Base-by-base conservation (phyloP, 1,139 yeast genomes). In the Kurtzmaniella quercitrusa region DNA sequence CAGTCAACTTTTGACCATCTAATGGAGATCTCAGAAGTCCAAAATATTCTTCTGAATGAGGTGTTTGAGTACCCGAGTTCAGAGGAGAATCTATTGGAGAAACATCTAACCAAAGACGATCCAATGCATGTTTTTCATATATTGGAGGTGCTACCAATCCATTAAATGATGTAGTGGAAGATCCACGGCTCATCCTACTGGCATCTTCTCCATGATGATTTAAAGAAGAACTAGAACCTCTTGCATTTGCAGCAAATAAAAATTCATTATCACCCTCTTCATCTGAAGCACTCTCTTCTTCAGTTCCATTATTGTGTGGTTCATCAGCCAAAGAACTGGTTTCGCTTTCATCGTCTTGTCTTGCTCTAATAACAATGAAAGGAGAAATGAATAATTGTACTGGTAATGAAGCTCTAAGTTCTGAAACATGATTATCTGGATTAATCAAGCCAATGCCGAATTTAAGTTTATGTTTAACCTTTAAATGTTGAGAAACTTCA, bases 61-160 rank as follows among this genome's bases (percentile, higher is more conserved):
- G 83, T 1, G 82, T 77, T 8, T 68, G 66, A 9, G 77, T 54
- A 1, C 85, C 87, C 10, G 83, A 76, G 7, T 63, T 61, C 2
- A 65, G 47, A 2, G 89, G 87, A 1, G 85, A 73, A 29, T 80
- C 84, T 8, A 69, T 53, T 0, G 82, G 77, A 2, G 83, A 74
- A 3, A 82, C 70, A 45, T 85, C 95, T 33, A 77, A 73, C 91
- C 91, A 91, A 34, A 93, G 66, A 45, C 90, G 68, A 62, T 93
- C 98, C 62, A 87, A 90, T 33, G 90, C 79, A 59, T 89, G 96
- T 48, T 76, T 81, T 50, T 83, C 90, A 58, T 93, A 93, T 49
- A 85, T 75, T 25, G 98, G 98, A 3, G 98, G 98, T 0, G 97
- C 96, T 62, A 82, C 73, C 37, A 79, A 63, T 0, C 77, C 78